phyloP scores from a whole-genome alignment of 73 alveolate genomes.

The Blepharisma japonicum region DNA sequence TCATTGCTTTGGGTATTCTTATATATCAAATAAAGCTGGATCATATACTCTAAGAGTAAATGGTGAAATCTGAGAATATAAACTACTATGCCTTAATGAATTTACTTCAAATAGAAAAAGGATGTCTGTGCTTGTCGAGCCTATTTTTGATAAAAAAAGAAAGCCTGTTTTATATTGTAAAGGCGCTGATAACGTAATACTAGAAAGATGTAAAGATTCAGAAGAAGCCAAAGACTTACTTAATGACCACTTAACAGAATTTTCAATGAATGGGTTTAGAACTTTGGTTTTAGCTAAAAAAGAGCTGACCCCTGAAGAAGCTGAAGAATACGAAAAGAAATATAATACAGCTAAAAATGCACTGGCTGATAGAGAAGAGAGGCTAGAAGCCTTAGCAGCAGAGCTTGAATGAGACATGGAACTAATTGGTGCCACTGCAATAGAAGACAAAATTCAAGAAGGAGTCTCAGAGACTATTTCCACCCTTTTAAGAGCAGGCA shows the following conservation, averaged over 20 bases:
- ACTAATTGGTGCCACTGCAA: conserved; percentile 3
- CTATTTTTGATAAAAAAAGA: conserved; percentile 70
- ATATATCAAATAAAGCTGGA: not conserved
- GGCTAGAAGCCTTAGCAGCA: not conserved
- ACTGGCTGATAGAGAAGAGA: conserved; percentile 1
- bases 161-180: conserved; percentile 76
- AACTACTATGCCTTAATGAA: not conserved
- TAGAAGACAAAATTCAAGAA: conserved; percentile 20
- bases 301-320: not conserved
- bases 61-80: not conserved
- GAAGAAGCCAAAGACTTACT: not conserved
- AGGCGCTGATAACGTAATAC: conserved; percentile 74
- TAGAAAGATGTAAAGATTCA: not conserved
- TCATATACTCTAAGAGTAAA: not conserved
- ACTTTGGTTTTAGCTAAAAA: conserved; percentile 1
- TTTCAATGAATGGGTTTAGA: conserved; percentile 13
- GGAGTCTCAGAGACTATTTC: conserved; percentile 17
- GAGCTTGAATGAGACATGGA: conserved; percentile 10
- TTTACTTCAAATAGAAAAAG: conserved; percentile 40
- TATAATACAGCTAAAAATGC: conserved; percentile 18
- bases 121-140: not conserved
- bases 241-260: not conserved
- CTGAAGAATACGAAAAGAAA: not conserved
- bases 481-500: not conserved
- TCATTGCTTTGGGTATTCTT: conserved; percentile 8